Conservation (phyloP, 1,284 basidiomycete genomes). For the Uromyces viciae-fabae region DNA sequence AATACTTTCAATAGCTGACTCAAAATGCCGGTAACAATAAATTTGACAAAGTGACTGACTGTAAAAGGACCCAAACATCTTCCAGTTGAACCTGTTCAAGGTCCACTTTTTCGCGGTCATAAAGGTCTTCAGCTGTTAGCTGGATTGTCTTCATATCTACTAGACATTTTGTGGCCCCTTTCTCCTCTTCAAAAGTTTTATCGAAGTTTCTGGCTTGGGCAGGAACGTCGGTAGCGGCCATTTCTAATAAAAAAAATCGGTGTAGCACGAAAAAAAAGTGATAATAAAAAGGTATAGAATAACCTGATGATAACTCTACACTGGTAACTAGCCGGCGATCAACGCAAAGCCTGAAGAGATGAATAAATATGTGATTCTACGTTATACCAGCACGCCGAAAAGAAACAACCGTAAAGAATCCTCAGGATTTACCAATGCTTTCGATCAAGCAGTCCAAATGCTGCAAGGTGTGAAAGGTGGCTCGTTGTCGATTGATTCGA, state of each 20-base stretch:
- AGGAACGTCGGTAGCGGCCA: neutral
- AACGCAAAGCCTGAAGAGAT: neutral
- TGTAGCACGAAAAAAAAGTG: neutral
- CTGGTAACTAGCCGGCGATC: neutral
- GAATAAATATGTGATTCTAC: neutral
- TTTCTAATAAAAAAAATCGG: neutral
- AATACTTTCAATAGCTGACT: neutral
- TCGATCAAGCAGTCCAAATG: neutral
- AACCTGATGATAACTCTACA: neutral
- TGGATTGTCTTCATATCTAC: conserved; percentile 64
- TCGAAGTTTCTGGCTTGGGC: conserved; percentile 34
- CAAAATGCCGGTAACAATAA: neutral
- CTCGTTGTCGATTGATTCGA: neutral
- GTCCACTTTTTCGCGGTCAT: conserved; percentile 98
- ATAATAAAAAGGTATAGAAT: neutral
- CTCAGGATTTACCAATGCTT: neutral
- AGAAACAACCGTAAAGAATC: neutral
- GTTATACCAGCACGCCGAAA: neutral
- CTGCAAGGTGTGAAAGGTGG: neutral
- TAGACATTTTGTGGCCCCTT: conserved; percentile 49
- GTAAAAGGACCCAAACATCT: conserved; percentile 92
- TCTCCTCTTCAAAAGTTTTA: conserved; percentile 41
- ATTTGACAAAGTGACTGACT: conserved; percentile 60
- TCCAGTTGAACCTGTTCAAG: conserved; percentile 94
- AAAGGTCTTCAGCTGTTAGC: conserved; percentile 87